phyloP scores from a whole-genome alignment of 1,139 yeast genomes.

The Barnettozyma hawaiiensis region DNA sequence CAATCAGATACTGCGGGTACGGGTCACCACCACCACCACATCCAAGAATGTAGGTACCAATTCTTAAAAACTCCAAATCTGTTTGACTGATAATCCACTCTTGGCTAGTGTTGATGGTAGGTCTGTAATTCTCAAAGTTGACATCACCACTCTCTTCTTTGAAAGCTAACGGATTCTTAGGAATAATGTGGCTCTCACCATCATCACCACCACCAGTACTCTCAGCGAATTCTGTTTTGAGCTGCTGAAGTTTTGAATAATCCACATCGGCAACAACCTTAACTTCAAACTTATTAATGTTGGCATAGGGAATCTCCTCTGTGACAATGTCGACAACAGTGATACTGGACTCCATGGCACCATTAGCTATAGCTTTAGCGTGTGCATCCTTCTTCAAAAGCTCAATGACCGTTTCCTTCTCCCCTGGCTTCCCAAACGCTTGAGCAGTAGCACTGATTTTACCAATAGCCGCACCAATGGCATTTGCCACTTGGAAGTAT shows the following conservation, averaged over 20 bases:
- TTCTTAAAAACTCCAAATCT: conserved; percentile 38
- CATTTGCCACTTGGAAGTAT: conserved; percentile 38
- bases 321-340: conserved; percentile 30
- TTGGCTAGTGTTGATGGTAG: conserved; percentile 29
- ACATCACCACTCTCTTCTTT: conserved; percentile 15
- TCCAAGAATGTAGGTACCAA: conserved; percentile 43
- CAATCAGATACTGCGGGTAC: conserved; percentile 35
- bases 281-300: conserved; percentile 32
- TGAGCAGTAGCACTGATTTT: conserved; percentile 32
- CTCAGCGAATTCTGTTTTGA: background rate
- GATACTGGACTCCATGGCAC: conserved; percentile 31
- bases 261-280: conserved; percentile 40
- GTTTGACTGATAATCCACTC: conserved; percentile 38
- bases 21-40: conserved; percentile 50
- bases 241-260: conserved; percentile 24
- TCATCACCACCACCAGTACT: background rate
- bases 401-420: conserved; percentile 28
- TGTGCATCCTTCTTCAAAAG: conserved; percentile 26
- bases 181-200: conserved; percentile 8
- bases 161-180: conserved; percentile 13
- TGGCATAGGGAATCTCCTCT: conserved; percentile 39
- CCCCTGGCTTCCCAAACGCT: conserved; percentile 21
- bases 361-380: conserved; percentile 24
- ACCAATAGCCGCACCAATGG: conserved; percentile 44
- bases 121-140: conserved; percentile 31